Evolutionary conservation across 192 early-diverging fungal genomes (phyloP).

Genomic region (Linnemannia zychae): DNA sequence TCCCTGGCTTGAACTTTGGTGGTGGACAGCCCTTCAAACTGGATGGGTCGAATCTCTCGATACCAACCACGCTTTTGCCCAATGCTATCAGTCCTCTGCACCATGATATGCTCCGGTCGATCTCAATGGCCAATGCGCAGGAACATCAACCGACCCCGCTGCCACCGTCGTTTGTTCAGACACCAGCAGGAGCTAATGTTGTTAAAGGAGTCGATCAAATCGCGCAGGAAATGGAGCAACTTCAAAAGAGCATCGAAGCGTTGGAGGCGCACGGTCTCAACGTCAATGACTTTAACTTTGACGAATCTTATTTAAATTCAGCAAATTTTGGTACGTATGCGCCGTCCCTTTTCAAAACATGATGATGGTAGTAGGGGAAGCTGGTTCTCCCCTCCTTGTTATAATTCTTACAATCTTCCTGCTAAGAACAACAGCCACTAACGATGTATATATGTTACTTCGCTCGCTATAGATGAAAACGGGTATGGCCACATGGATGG

Average conservation of each 20-base stretch:
- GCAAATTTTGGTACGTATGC: constrained; percentile 22
- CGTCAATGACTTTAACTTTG: constrained; percentile 44
- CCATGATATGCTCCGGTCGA: constrained; percentile 46
- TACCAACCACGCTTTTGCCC: constrained; percentile 36
- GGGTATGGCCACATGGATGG: constrained; percentile 17
- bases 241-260: constrained; percentile 47
- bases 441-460: too few relatives aligned
- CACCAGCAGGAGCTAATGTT: constrained; percentile 35
- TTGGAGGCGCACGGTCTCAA: constrained; percentile 44
- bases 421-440: too few relatives aligned
- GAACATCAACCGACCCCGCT: constrained; percentile 19
- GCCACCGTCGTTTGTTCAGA: constrained; percentile 38
- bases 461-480: too few relatives aligned
- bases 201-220: constrained; percentile 46
- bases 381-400: too few relatives aligned
- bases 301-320: constrained; percentile 27
- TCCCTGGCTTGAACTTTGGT: constrained; percentile 10
- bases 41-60: constrained; percentile 25
- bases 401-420: too few relatives aligned
- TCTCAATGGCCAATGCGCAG: constrained; percentile 48
- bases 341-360: background rate
- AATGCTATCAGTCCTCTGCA: constrained; percentile 35
- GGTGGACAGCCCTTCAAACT: constrained; percentile 28
- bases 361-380: background rate
- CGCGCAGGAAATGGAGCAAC: constrained; percentile 43